phyloP scores from a whole-genome alignment of 306 rosid genomes.

The Rubus parviflorus region DNA sequence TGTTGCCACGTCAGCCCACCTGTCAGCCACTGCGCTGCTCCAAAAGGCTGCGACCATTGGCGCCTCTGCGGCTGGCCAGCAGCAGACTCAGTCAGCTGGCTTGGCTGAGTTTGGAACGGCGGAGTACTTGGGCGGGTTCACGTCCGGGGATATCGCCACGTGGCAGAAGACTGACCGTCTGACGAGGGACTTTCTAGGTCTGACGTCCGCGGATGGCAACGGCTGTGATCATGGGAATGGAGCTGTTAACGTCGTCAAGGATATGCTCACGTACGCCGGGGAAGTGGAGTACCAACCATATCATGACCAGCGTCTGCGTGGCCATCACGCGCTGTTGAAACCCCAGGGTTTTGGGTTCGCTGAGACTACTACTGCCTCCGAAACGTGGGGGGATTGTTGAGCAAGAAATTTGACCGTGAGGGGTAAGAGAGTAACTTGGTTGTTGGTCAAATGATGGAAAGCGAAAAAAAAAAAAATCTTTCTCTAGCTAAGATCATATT shows the following conservation, averaged over 20 bases:
- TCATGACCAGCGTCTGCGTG: conserved; percentile 20
- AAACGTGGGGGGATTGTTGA: conserved; percentile 59
- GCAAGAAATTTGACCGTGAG: background rate
- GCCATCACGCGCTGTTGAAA: conserved; percentile 42
- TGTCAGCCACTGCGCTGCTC: conserved; percentile 90
- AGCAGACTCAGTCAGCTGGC: conserved; percentile 36
- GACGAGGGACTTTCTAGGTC: conserved; percentile 90
- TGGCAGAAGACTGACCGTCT: conserved; percentile 55
- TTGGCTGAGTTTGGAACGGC: conserved; percentile 45
- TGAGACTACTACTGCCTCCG: conserved; percentile 48
- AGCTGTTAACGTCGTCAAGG: conserved; percentile 39
- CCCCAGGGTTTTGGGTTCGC: conserved; percentile 60
- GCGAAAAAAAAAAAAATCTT: background rate
- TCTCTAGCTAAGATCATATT: background rate
- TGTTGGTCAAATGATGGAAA: background rate
- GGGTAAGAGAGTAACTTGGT: conserved; percentile 10
- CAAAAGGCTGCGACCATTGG: conserved; percentile 84
- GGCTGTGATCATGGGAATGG: conserved; percentile 12
- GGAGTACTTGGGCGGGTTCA: conserved; percentile 39
- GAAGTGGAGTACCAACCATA: conserved; percentile 40
- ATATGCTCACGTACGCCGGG: conserved; percentile 63
- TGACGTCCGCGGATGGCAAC: conserved; percentile 39
- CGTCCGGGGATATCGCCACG: conserved; percentile 29
- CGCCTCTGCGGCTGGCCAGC: conserved; percentile 31
- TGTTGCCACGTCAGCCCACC: conserved; percentile 57